These are phyloP conservation scores for Fomes fomentarius DNA, from an alignment of 1,284 basidiomycete genomes.

Conservation along the genomic window DNA sequence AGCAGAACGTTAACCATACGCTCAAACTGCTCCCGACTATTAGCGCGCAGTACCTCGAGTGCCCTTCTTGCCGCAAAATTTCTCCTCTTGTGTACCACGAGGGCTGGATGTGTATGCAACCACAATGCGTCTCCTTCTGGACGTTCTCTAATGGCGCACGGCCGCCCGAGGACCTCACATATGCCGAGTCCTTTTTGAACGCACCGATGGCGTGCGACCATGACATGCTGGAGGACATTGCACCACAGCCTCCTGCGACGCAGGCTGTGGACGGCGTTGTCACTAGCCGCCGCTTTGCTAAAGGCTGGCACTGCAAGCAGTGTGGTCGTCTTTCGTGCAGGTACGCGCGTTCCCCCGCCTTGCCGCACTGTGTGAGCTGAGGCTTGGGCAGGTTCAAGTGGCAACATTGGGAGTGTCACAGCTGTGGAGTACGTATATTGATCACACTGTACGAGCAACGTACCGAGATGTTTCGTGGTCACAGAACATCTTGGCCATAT, in stretches of 20 bases:
- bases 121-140: constrained; percentile 62
- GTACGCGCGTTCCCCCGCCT: constrained; percentile 38
- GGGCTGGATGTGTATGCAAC: constrained; percentile 65
- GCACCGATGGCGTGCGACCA: constrained; percentile 30
- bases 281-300: constrained; percentile 58
- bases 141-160: constrained; percentile 28
- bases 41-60: constrained; percentile 1
- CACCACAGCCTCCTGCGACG: constrained; percentile 37
- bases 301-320: constrained; percentile 66
- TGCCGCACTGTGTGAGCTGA: background rate
- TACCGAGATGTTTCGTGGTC: background rate
- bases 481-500: constrained; percentile 31
- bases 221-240: constrained; percentile 31
- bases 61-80: constrained; percentile 17
- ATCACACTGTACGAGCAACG: background rate
- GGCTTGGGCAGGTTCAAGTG: constrained; percentile 60
- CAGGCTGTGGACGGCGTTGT: constrained; percentile 38
- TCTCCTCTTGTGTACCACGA: constrained; percentile 58
- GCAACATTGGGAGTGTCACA: constrained; percentile 71
- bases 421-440: constrained; percentile 46
- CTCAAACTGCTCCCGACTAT: background rate
- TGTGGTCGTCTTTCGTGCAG: constrained; percentile 77
- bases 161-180: constrained; percentile 43
- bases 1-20: background rate
- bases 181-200: constrained; percentile 50